Conservation (phyloP, 163 green algal genomes). For the Trebouxia gelatinosa region DNA sequence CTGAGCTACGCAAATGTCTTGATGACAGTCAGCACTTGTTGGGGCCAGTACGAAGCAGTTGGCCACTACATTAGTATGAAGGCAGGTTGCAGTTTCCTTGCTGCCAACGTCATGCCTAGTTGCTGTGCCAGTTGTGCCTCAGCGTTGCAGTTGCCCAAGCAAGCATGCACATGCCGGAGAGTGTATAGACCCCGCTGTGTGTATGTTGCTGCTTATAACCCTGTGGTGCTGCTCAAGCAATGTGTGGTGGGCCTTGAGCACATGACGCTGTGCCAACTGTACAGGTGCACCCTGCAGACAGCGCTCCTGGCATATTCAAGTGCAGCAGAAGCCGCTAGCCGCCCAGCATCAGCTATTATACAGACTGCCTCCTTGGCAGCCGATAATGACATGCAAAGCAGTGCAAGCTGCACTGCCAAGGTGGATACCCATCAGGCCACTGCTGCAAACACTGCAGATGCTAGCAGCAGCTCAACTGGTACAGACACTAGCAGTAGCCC, state of each 20-base stretch:
- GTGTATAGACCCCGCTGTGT: no score
- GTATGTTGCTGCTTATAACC: not conserved
- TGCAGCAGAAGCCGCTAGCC: not conserved
- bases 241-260: no score
- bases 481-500: not conserved
- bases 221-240: not conserved
- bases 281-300: slow-evolving; percentile 9
- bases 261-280: no score
- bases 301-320: not conserved
- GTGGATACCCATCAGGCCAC: not conserved
- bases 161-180: no score
- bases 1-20: not conserved
- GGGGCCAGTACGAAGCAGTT: not conserved
- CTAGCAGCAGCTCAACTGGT: not conserved
- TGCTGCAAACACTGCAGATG: not conserved
- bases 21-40: not conserved
- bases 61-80: not conserved
- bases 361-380: not conserved
- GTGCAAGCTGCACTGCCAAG: not conserved
- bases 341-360: not conserved
- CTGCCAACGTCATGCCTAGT: not conserved
- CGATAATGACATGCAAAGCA: not conserved
- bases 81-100: not conserved
- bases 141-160: no score
- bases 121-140: not conserved